These are phyloP conservation scores for Leptomonas seymouri DNA, from an alignment of 208 protist species.

Conservation along the genomic window DNA sequence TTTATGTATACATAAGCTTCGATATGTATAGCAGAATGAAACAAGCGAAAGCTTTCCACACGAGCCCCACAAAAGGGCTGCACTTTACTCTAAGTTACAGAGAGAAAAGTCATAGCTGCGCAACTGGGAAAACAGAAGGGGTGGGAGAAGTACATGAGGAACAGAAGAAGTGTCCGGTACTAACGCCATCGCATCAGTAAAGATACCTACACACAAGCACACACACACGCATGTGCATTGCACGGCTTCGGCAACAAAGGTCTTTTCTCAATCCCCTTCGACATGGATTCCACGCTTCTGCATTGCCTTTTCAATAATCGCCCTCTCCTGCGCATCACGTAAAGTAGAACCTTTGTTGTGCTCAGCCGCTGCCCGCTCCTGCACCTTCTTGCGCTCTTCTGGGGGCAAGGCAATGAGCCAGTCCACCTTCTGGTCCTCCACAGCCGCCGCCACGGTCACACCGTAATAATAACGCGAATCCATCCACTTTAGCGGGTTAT, in stretches of 20 bases:
- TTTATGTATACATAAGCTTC: no score
- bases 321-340: constrained; percentile 23
- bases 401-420: constrained; percentile 42
- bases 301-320: constrained; percentile 17
- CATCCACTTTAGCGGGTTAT: constrained; percentile 31
- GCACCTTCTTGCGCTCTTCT: constrained; percentile 36
- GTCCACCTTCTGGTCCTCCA: constrained; percentile 48
- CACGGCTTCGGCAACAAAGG: background rate
- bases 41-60: no score
- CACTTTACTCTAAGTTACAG: no score
- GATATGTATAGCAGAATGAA: no score
- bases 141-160: background rate
- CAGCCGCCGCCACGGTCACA: constrained; percentile 38
- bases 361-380: constrained; percentile 23
- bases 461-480: constrained; percentile 51
- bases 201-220: no score
- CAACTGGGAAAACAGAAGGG: background rate
- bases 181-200: no score
- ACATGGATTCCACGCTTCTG: constrained; percentile 13
- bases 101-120: no score
- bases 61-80: no score
- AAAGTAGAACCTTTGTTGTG: constrained; percentile 14
- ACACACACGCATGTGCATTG: background rate
- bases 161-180: background rate
- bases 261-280: background rate